These are phyloP conservation scores for Xylaria sp. DNA, from an alignment of 495 filamentous ascomycete species.

Conservation along the genomic window DNA sequence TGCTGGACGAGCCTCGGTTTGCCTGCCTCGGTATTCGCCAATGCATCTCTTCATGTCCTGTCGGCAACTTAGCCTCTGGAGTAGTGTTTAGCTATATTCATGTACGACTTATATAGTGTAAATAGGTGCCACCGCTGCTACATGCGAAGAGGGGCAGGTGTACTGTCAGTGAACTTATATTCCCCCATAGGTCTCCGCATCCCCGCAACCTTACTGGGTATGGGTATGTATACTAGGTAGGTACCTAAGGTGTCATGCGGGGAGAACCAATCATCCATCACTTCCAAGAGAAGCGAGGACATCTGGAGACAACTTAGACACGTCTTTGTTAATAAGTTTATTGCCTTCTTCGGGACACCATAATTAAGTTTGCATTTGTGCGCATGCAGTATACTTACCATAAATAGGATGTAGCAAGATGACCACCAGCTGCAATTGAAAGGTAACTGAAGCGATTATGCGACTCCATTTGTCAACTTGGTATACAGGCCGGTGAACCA, in stretches of 20 bases:
- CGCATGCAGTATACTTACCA: neutral
- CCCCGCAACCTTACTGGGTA: neutral
- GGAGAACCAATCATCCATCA: neutral
- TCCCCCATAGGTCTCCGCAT: neutral
- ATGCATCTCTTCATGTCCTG: no score
- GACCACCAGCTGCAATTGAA: neutral
- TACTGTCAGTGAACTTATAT: no score
- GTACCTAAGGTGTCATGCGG: neutral
- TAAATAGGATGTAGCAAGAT: neutral
- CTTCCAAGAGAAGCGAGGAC: no score
- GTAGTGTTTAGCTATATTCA: no score
- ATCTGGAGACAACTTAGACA: neutral
- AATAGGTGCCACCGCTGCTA: no score
- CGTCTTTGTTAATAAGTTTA: neutral
- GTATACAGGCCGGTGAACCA: neutral
- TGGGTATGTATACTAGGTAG: no score
- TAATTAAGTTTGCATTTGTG: neutral
- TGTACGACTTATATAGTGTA: no score
- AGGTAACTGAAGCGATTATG: neutral
- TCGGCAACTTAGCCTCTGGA: no score
- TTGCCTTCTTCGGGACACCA: neutral
- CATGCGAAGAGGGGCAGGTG: conserved; percentile 5
- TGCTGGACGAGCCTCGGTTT: no score
- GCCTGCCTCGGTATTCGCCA: no score
- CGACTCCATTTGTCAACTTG: neutral